These are phyloP conservation scores for Phallus indusiatus DNA, from an alignment of 768 basidiomycete species.

Conservation along the genomic window DNA sequence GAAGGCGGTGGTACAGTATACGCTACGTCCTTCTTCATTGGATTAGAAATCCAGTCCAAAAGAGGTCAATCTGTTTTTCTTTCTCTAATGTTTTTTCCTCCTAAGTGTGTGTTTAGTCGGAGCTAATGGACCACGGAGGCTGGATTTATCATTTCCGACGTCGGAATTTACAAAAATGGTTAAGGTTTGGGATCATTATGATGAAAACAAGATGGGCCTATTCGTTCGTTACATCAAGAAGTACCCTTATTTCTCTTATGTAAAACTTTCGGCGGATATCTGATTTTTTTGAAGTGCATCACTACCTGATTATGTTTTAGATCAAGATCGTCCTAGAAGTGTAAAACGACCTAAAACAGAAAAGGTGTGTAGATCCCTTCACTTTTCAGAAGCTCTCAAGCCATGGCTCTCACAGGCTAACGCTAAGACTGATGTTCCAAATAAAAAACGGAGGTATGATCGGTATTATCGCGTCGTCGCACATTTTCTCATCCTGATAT, in stretches of 20 bases:
- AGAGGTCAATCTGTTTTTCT: slow-evolving; percentile 42
- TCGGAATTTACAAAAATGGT: slow-evolving; percentile 91
- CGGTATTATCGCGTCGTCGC: neutral
- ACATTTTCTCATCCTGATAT: slow-evolving; percentile 1
- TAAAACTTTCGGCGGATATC: slow-evolving; percentile 9
- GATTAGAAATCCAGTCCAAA: slow-evolving; percentile 84
- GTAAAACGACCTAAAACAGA: slow-evolving; percentile 65
- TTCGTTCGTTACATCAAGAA: slow-evolving; percentile 88
- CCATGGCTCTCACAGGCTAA: slow-evolving; percentile 39
- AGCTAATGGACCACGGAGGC: slow-evolving; percentile 62
- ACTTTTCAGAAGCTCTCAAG: slow-evolving; percentile 16
- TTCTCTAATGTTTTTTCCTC: neutral
- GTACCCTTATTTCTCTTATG: slow-evolving; percentile 40
- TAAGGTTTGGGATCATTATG: slow-evolving; percentile 92
- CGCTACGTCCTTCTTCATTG: slow-evolving; percentile 98
- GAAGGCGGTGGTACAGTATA: slow-evolving; percentile 73
- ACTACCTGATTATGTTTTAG: slow-evolving; percentile 77
- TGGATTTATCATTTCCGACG: slow-evolving; percentile 97
- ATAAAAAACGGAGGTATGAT: slow-evolving; percentile 77
- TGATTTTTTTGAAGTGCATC: slow-evolving; percentile 37
- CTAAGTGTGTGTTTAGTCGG: slow-evolving; percentile 42
- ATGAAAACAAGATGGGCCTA: slow-evolving; percentile 88
- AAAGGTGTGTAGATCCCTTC: slow-evolving; percentile 34
- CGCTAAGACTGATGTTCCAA: slow-evolving; percentile 65
- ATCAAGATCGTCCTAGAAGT: slow-evolving; percentile 61